phyloP scores from a whole-genome alignment of 73 alveolate genomes.

The Paramecium bursaria region DNA sequence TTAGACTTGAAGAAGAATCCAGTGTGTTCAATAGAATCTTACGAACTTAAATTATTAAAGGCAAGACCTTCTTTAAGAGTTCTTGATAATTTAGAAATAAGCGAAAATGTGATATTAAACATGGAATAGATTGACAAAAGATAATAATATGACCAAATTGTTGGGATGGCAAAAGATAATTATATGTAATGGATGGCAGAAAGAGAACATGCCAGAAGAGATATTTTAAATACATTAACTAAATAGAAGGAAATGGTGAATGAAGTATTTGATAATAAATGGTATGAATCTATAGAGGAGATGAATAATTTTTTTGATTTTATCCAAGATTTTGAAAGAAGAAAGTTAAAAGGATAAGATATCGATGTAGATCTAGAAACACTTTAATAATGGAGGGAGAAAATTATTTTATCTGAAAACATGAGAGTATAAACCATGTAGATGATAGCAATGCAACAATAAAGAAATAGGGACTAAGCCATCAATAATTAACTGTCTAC shows the following conservation, averaged over 20 bases:
- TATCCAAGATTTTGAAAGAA: slow-evolving; percentile 46
- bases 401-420: slow-evolving; percentile 17
- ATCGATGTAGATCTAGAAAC: slow-evolving; percentile 45
- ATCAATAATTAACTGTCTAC: not conserved
- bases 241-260: slow-evolving; percentile 26
- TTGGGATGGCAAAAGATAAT: slow-evolving; percentile 47
- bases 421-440: not conserved
- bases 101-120: not conserved
- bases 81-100: slow-evolving; percentile 25
- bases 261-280: slow-evolving; percentile 49
- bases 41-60: slow-evolving; percentile 44
- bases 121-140: slow-evolving; percentile 43
- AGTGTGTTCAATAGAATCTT: slow-evolving; percentile 5
- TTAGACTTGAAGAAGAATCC: slow-evolving; percentile 59
- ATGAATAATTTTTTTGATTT: slow-evolving; percentile 58
- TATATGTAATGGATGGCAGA: slow-evolving; percentile 47
- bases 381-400: slow-evolving; percentile 60
- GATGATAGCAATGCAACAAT: not conserved
- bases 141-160: slow-evolving; percentile 8
- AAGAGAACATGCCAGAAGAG: slow-evolving; percentile 57
- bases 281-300: slow-evolving; percentile 24
- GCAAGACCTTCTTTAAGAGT: slow-evolving; percentile 38
- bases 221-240: not conserved
- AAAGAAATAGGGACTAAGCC: slow-evolving; percentile 10
- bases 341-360: slow-evolving; percentile 55